Evolutionary conservation across 441 rosid species (phyloP).

Genomic region (Metrosideros polymorpha): DNA sequence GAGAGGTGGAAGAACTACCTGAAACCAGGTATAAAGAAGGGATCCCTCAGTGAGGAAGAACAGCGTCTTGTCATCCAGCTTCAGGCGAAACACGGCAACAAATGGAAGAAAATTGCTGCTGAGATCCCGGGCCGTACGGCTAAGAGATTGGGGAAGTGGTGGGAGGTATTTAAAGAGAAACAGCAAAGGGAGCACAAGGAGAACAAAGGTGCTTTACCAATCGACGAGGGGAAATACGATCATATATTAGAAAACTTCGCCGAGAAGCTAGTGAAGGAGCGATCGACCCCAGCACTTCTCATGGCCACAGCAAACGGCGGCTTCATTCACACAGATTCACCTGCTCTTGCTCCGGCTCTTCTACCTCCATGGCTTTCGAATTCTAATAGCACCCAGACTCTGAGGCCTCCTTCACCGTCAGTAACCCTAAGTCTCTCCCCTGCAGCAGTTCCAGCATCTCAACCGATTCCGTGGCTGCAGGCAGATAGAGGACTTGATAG

Average conservation of each 20-base stretch:
- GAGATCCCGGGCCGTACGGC: constrained; percentile 96
- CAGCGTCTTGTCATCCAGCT: constrained; percentile 83
- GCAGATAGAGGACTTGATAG: constrained; percentile 53
- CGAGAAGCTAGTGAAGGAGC: constrained; percentile 84
- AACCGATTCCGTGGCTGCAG: constrained; percentile 81
- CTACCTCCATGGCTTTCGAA: constrained; percentile 93
- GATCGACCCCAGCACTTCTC: constrained; percentile 39
- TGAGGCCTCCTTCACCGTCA: constrained; percentile 70
- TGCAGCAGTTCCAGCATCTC: constrained; percentile 63
- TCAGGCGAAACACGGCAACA: constrained; percentile 95
- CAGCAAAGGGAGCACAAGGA: constrained; percentile 88
- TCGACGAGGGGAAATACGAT: constrained; percentile 94
- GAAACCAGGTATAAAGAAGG: constrained; percentile 98
- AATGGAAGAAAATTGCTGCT: constrained; percentile 99
- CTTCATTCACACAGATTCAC: constrained; percentile 47
- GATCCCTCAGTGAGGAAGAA: constrained; percentile 89
- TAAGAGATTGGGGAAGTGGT: constrained; percentile 95
- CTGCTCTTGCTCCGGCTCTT: constrained; percentile 35
- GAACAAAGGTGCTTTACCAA: constrained; percentile 54
- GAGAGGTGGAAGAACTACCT: constrained; percentile 97
- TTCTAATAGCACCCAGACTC: constrained; percentile 33
- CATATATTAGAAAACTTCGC: constrained; percentile 88
- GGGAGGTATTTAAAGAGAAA: constrained; percentile 98
- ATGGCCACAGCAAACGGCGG: constrained; percentile 79
- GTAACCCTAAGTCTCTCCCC: constrained; percentile 81